These are phyloP conservation scores for Cruciata laevipes DNA, from an alignment of 257 asterid species.

Conservation along the genomic window DNA sequence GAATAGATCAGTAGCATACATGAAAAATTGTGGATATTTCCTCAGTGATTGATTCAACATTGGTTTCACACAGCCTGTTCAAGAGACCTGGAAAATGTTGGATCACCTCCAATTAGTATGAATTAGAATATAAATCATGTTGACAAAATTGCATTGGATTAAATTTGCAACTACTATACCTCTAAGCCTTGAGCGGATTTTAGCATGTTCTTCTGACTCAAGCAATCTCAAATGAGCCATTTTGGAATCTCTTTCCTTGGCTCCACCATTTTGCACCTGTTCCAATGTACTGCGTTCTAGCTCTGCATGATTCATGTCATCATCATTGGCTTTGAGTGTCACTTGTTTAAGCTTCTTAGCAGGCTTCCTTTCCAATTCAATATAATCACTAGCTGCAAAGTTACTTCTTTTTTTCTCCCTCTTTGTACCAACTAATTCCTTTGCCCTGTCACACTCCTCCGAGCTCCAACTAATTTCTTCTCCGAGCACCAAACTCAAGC, in stretches of 20 bases:
- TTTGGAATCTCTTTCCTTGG: slow-evolving; percentile 16
- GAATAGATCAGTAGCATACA: slow-evolving; percentile 33
- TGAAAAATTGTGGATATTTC: slow-evolving; percentile 51
- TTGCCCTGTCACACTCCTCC: slow-evolving; percentile 30
- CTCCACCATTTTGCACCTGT: slow-evolving; percentile 18
- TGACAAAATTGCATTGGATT: slow-evolving; percentile 6
- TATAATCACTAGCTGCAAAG: slow-evolving; percentile 32
- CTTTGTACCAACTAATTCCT: slow-evolving; percentile 21
- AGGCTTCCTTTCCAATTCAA: slow-evolving; percentile 54
- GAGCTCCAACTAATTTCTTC: too few relatives aligned
- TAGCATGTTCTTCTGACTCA: slow-evolving; percentile 67
- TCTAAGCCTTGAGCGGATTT: slow-evolving; percentile 58
- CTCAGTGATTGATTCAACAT: slow-evolving; percentile 65
- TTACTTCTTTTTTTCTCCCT: slow-evolving; percentile 20
- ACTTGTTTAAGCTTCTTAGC: slow-evolving; percentile 71
- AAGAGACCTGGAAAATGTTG: slow-evolving; percentile 58
- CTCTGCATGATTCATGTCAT: slow-evolving; percentile 36
- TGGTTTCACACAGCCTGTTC: slow-evolving; percentile 71
- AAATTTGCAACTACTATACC: slow-evolving; percentile 31
- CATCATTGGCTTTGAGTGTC: slow-evolving; percentile 39
- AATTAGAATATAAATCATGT: background rate
- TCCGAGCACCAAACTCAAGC: slow-evolving; percentile 39
- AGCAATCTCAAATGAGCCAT: slow-evolving; percentile 45
- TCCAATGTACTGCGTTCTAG: slow-evolving; percentile 27
- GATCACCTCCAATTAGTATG: slow-evolving; percentile 11